Evolutionary conservation across 305 asterid genomes (phyloP), one percentile per base, ranked within the genome.

Genomic region (Fraxinus baroniana): DNA sequence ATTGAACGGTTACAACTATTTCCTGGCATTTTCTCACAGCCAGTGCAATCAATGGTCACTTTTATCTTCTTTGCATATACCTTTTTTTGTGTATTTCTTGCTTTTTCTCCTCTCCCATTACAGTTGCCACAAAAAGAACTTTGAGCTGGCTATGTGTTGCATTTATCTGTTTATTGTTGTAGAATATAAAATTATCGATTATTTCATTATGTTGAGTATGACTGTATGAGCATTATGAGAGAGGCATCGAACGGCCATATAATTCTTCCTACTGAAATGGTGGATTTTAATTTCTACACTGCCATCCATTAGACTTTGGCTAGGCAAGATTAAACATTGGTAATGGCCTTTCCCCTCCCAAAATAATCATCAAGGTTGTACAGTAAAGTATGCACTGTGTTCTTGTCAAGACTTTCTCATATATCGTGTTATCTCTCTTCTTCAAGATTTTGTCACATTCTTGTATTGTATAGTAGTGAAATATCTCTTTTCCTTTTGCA

Each of bases 401-500:
- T 17, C 41, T 32, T 71, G 76, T 32, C 41, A 30, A 71, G 22
- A 28, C n/a, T 36, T 30, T 15, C 44, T 13, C 74, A 26, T 28
- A 71, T 18, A 30, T 15, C 24, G 5, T 32, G 35, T 62, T 32
- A 3, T 71, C 76, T 71, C 76, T 30, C 35, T 24, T 64, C 73
- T 22, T 68, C 39, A 9, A 71, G 76, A 32, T 30, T 70, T 70
- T 32, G 9, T 10, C 44, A 32, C 76, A 71, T 32, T 71, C 44
- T 15, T 5, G 10, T 28, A 28, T 32, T 28, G 44, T 32, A 28
- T 15, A 5, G 22, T 6, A 71, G 44, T 1, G 4, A 28, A 30
- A 71, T 66, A 30, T 71, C 76, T 71, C 24, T 41, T 55, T 44
- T 33, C 73, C 39, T 28, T 13, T 77, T 84, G 12, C 84, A 37